Evolutionary conservation across 768 basidiomycete species (phyloP), one percentile per base, ranked within the genome.

Genomic region (Pulveroboletus sp.): DNA sequence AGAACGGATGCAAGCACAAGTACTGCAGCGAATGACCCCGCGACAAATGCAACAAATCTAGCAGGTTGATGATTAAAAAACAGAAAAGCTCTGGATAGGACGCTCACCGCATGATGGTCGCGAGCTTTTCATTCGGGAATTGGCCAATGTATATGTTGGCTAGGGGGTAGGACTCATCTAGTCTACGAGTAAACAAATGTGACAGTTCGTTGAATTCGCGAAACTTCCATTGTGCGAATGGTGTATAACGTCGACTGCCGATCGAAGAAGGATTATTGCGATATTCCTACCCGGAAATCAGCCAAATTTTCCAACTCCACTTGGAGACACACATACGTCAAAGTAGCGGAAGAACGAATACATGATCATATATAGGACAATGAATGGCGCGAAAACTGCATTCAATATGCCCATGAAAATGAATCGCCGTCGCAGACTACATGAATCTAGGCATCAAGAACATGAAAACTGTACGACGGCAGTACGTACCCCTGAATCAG

Each of bases 341-440:
- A 99, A 99, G 67, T 99, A 99, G 4, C 95, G 89, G 77, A 99
- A 99, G 78, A 99, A 99, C 1, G 93, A 98, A 66, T 96, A 99
- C 84, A 98, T 90, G 36, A 98, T 70, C 38, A 97, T 81, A 68
- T 99, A 99, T 15, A 94, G 73, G 30, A 98, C 89, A 61, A 99
- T 98, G 71, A 98, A 95, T 0, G 96, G 96, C 1, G 89, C 91
- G 57, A 98, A 95, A 9, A 93, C 81, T 3, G 91, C 93, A 58
- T 99, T 99, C 48, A 99, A 66, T 46, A 96, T 82, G 11, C 93
- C 96, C 89, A 98, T 95, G 67, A 99, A 95, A 52, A 97, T 84
- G 64, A 99, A 89, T 3, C 96, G 81, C 49, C 90, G 76, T 55
- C 76, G 74, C 18, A 99, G 69, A 21, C 95, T 97, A 63, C 9